phyloP scores from a whole-genome alignment of 208 protist genomes.

The Acanthamoeba triangularis region DNA sequence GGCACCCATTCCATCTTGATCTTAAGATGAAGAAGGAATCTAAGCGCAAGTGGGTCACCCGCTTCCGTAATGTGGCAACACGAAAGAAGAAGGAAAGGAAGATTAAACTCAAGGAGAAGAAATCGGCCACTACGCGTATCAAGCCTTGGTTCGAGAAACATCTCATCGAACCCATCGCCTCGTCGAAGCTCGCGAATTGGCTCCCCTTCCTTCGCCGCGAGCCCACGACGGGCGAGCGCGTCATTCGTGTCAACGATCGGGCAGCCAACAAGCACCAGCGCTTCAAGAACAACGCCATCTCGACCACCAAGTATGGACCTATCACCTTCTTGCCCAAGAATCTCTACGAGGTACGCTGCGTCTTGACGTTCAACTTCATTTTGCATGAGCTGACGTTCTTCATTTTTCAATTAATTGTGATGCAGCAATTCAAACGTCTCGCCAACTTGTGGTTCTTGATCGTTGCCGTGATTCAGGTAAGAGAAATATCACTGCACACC shows the following conservation, averaged over 20 bases:
- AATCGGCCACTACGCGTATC: neutral
- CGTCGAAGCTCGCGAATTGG: neutral
- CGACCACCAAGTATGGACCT: conserved; percentile 96
- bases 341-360: conserved; percentile 92
- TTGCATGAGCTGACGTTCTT: neutral
- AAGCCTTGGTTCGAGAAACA: conserved; percentile 57
- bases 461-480: conserved; percentile 79
- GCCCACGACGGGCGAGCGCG: conserved; percentile 21
- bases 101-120: conserved; percentile 71
- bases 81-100: conserved; percentile 49
- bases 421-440: conserved; percentile 72
- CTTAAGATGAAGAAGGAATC: neutral
- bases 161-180: conserved; percentile 17
- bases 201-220: conserved; percentile 54
- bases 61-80: conserved; percentile 35
- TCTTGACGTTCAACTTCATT: neutral
- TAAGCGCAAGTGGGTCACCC: conserved; percentile 62
- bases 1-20: neutral
- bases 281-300: conserved; percentile 92
- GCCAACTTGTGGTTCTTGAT: conserved; percentile 78
- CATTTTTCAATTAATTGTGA: neutral
- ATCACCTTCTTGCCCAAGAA: conserved; percentile 97
- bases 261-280: conserved; percentile 7
- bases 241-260: conserved; percentile 39
- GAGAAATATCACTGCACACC: neutral